phyloP scores from a whole-genome alignment of 2,329 filamentous ascomycete species.

The Cryphonectria japonica region DNA sequence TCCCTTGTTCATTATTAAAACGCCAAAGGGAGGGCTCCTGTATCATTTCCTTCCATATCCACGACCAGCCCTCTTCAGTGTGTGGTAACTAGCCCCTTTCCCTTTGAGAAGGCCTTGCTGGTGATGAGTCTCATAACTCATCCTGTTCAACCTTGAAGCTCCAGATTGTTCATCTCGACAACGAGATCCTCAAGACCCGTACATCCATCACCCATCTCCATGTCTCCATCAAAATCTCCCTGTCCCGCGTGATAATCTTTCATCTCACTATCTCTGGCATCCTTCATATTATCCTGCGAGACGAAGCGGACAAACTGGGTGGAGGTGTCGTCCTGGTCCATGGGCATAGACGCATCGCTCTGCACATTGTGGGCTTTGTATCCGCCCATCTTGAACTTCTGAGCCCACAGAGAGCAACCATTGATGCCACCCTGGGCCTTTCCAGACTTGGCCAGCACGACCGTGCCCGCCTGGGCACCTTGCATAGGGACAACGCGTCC shows the following conservation, averaged over 20 bases:
- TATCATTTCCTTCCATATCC: background rate
- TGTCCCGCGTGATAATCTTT: background rate
- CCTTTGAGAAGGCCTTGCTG: too few relatives aligned
- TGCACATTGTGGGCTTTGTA: background rate
- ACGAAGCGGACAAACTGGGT: background rate
- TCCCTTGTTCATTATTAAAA: background rate
- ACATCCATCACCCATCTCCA: background rate
- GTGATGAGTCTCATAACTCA: background rate
- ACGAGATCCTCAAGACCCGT: background rate
- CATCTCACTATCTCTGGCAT: background rate
- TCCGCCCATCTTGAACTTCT: background rate
- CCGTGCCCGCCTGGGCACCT: background rate
- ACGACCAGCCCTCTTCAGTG: background rate
- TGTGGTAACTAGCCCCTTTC: too few relatives aligned
- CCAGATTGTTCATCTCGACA: background rate
- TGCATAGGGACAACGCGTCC: background rate
- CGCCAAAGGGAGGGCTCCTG: background rate
- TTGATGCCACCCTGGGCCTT: background rate
- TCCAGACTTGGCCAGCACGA: background rate
- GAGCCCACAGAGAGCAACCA: background rate
- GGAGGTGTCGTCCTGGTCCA: background rate
- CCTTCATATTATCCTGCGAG: background rate
- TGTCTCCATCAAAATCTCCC: background rate
- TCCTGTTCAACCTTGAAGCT: background rate
- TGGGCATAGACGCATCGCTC: background rate